phyloP scores from a whole-genome alignment of 768 basidiomycete genomes.

The Tulasnella sp. region DNA sequence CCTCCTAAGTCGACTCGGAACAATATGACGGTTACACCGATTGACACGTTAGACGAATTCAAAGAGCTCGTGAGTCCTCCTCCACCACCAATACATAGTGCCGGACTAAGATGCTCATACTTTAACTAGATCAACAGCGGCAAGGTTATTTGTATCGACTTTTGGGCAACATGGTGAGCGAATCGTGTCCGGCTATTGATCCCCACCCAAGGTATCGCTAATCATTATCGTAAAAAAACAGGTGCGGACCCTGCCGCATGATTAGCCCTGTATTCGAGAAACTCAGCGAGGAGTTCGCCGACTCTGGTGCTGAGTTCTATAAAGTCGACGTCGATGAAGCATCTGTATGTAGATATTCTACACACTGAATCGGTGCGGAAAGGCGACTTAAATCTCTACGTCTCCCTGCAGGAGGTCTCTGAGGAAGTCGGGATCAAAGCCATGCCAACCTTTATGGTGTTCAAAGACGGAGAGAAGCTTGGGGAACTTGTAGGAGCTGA shows the following conservation, averaged over 20 bases:
- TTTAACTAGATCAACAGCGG: background rate
- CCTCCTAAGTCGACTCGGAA: too few species aligned
- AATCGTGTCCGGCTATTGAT: background rate
- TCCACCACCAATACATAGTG: too few species aligned
- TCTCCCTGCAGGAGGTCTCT: too few species aligned
- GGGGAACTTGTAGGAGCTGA: background rate
- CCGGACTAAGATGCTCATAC: too few species aligned
- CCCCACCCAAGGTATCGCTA: background rate
- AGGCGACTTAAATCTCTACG: too few species aligned
- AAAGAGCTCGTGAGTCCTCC: background rate
- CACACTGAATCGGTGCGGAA: too few species aligned
- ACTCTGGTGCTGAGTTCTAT: background rate
- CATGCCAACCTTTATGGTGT: slow-evolving; percentile 2
- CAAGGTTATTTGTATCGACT: background rate
- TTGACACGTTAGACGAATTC: background rate
- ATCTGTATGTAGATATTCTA: too few species aligned
- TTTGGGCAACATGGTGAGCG: background rate
- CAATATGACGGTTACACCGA: background rate
- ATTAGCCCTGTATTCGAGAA: slow-evolving; percentile 12
- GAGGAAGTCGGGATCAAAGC: background rate
- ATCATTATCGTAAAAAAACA: background rate
- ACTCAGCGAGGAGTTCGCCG: too few species aligned
- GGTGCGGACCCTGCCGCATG: slow-evolving; percentile 16
- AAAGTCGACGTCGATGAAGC: too few species aligned
- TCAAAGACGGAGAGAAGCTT: background rate